These are phyloP conservation scores for Fusarium incarnatum DNA, from an alignment of 2,329 filamentous ascomycete species.

Conservation along the genomic window DNA sequence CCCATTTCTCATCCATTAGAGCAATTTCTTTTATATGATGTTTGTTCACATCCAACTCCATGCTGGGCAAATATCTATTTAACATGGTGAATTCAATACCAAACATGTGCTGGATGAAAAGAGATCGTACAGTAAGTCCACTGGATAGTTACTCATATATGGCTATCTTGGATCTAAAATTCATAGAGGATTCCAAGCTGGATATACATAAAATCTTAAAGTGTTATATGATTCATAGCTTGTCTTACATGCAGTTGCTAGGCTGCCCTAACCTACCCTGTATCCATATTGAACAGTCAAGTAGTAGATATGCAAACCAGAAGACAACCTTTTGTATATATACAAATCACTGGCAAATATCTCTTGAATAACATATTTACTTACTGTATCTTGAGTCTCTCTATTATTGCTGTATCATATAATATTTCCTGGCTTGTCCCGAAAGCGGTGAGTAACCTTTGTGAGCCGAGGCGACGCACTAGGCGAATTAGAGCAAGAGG, in stretches of 20 bases:
- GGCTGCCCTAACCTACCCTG: neutral
- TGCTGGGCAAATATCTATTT: too few species aligned
- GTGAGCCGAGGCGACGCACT: slow-evolving; percentile 33
- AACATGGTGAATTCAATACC: too few species aligned
- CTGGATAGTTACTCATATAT: neutral
- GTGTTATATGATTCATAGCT: accelerated
- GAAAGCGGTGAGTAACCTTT: slow-evolving; percentile 50
- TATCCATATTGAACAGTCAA: neutral
- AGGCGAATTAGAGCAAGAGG: slow-evolving; percentile 50
- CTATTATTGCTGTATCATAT: neutral
- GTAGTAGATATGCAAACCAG: too few species aligned
- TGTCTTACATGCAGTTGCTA: neutral
- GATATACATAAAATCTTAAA: neutral
- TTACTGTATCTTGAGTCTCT: neutral
- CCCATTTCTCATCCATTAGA: too few species aligned
- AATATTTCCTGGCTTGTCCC: neutral
- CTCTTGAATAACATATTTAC: neutral
- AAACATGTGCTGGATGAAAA: too few species aligned
- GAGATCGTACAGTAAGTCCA: too few species aligned
- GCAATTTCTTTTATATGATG: neutral
- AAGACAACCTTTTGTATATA: neutral
- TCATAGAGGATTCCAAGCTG: accelerated
- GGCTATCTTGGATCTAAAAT: neutral
- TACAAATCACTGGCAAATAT: accelerated
- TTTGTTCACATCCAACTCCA: too few species aligned